Evolutionary conservation across 371 early-diverging fungal genomes (phyloP).

Genomic region (Actinomucor elegans): DNA sequence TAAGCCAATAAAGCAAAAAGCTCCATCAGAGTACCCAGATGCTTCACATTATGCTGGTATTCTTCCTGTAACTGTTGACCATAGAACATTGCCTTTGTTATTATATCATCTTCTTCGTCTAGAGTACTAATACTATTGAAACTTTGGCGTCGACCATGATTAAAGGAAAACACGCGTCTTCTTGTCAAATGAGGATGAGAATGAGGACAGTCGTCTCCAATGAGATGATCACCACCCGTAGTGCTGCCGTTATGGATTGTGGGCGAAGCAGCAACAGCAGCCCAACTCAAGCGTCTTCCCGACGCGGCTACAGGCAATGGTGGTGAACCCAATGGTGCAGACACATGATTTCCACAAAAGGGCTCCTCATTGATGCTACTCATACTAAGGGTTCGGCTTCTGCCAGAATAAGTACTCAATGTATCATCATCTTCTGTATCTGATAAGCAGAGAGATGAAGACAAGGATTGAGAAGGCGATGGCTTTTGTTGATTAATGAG

Average conservation of each 20-base stretch:
- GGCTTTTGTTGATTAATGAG: slow-evolving; percentile 23
- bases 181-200: background rate
- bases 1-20: slow-evolving; percentile 78
- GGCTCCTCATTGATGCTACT: slow-evolving; percentile 7
- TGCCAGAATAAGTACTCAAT: slow-evolving; percentile 2
- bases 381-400: slow-evolving; percentile 15
- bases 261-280: slow-evolving; percentile 32
- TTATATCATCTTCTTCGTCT: slow-evolving; percentile 20
- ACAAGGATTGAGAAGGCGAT: background rate
- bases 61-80: slow-evolving; percentile 70
- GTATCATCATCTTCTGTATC: slow-evolving; percentile 15
- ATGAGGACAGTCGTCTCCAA: background rate
- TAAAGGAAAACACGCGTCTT: background rate
- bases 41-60: slow-evolving; percentile 54
- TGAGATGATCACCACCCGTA: too few relatives aligned
- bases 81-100: slow-evolving; percentile 56
- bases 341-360: background rate
- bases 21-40: slow-evolving; percentile 15
- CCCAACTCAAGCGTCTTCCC: slow-evolving; percentile 40
- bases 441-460: background rate
- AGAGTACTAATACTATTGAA: background rate
- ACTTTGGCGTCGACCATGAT: background rate
- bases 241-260: too few relatives aligned
- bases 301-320: slow-evolving; percentile 26
- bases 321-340: slow-evolving; percentile 5